Evolutionary conservation across 148 eudicot genomes (phyloP), one percentile per base, ranked within the genome.

Genomic region (Simmondsia chinensis): DNA sequence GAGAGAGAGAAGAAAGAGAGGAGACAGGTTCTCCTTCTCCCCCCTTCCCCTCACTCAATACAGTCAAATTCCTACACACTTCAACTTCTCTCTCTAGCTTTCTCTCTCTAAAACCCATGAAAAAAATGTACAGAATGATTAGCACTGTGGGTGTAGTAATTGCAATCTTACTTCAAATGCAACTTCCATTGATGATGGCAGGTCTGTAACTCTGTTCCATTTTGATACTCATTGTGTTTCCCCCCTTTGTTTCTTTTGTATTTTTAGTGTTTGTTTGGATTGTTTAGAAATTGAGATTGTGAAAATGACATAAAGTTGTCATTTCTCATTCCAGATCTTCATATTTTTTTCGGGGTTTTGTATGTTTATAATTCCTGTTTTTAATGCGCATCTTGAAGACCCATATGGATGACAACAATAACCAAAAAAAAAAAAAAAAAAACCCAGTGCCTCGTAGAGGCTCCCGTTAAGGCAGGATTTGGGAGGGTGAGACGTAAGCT

Each of bases 181-280:
- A 43, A 17, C 47, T 23, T 46, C 50, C 50, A 28, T 16, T 46
- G 18, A 46, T 29, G 29, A 46, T 46, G 50, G 50, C 50, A 46
- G 50, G 50, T 46, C 29, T 28, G 50, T n/a, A n/a, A 17, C 35
- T 7, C 50, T 10, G 18, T 28, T 29, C 27, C 47, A 6, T 22
- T 20, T 39, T 39, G n/a, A 9, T 1, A 14, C 18, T 40, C 23
- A 2, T 20, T 20, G 2, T 10, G 7, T 20, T 20, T 20, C 22
- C 22, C 44, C 44, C 15, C 46, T 22, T 30, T 20, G 22, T n/a
- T 18, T 42, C 46, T 4, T 22, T 23, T 3, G 22, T 42, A 9
- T 42, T 0, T 42, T 12, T 42, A 10, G 6, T 21, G n/a, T n/a
- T 42, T 22, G 15, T 22, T 22, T n/a, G 12, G 14, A 6, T 40